Base-by-base conservation (phyloP, 2,329 filamentous ascomycete species). In the Epichloe baconii region DNA sequence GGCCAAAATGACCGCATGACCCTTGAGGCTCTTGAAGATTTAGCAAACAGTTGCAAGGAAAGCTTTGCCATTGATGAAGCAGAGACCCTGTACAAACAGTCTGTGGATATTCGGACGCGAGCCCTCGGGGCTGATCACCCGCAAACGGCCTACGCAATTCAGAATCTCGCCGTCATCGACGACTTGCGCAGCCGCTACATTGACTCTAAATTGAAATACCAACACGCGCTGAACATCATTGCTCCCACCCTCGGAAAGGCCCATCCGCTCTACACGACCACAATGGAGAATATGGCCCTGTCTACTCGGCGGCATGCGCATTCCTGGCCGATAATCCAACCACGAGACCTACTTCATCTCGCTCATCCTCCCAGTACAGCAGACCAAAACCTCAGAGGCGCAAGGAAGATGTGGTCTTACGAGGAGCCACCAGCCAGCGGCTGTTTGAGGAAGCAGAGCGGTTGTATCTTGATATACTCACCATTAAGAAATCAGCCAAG, bases 61-160 rank as follows among this genome's bases (percentile, higher is more conserved):
- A 58, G 53, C 46, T 56, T 58, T 26, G 57, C 60, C 48, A 56
- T 62, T 17, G 61, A 63, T 51, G 59, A 64, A 21, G 60, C 62
- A 2, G 62, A 63, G 49, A 42, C 47, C 11, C 53, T 63, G 3
- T 61, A 61, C 52, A 51, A 57, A 11, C 58, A 61, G 44, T 59
- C 57, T 17, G 52, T 61, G 11, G 59, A 62, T 36, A 56, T 62
- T 49, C 57, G 55, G 31, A 55, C 53, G 14, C 55, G 55, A 11
- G 53, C 51, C 15, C 55, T 61, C 4, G 59, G 59, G 15, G 41
- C 55, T 11, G 50, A 57, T 12, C 59, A 61, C 35, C 59, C 59
- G 3, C 50, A 49, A 47, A 61, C 58, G 3, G 59, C 59, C 3
- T 49, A 55, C 15, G 54, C 58, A 2, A 54, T 62, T 14, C 59